Evolutionary conservation across 1,284 basidiomycete genomes (phyloP).

Genomic region (Leccinum variabile): DNA sequence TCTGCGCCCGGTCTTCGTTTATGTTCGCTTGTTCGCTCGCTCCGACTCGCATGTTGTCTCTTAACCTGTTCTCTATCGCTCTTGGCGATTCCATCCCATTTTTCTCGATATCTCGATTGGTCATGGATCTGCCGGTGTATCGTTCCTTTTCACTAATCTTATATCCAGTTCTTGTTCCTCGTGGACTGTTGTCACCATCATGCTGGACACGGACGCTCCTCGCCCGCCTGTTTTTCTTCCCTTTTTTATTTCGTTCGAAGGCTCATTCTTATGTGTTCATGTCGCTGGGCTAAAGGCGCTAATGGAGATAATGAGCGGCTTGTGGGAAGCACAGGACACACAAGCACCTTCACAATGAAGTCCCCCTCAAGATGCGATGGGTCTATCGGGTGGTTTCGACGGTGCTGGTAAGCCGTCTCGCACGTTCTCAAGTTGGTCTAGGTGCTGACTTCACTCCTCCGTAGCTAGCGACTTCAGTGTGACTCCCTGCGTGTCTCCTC

Average conservation of each 20-base stretch:
- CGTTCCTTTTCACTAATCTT: background rate
- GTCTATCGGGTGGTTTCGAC: no score
- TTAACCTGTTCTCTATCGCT: background rate
- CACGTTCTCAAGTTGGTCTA: no score
- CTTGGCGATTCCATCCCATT: background rate
- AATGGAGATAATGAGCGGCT: no score
- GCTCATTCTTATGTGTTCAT: no score
- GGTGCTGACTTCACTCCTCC: no score
- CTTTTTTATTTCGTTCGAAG: background rate
- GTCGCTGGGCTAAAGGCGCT: no score
- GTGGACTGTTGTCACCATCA: background rate
- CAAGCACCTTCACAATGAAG: no score
- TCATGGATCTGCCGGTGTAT: background rate
- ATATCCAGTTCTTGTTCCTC: background rate
- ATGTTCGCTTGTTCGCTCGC: background rate
- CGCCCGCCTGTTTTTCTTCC: background rate
- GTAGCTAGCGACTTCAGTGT: no score
- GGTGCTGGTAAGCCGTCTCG: no score
- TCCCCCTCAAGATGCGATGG: no score
- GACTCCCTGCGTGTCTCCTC: no score
- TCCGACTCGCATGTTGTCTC: background rate
- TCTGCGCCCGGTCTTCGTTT: background rate
- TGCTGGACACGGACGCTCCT: background rate
- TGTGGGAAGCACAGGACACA: no score
- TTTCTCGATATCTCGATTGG: background rate